Evolutionary conservation across 768 basidiomycete genomes (phyloP).

Genomic region (Pholiota conissans): DNA sequence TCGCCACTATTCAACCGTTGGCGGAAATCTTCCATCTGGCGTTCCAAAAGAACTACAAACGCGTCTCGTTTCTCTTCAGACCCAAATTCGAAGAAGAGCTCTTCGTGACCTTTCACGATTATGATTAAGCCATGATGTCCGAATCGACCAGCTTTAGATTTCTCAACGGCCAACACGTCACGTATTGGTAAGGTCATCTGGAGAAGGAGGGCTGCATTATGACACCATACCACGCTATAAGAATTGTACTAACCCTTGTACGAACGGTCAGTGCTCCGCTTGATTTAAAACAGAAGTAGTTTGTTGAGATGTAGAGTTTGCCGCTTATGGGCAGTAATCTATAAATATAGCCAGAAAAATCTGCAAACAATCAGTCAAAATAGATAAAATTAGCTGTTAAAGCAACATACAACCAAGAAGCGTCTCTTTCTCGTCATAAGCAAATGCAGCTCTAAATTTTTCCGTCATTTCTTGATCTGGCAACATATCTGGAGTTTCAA

Average conservation of each 20-base stretch:
- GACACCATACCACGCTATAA: not conserved
- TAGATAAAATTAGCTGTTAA: slow-evolving; percentile 2
- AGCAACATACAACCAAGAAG: slow-evolving; percentile 79
- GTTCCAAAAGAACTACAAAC: slow-evolving; percentile 73
- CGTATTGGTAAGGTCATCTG: slow-evolving; percentile 95
- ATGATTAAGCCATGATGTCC: slow-evolving; percentile 88
- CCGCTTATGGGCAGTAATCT: slow-evolving; percentile 89
- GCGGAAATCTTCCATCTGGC: slow-evolving; percentile 75
- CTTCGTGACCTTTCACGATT: slow-evolving; percentile 94
- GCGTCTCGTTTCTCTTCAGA: slow-evolving; percentile 78
- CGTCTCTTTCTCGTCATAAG: slow-evolving; percentile 84
- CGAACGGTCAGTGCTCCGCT: slow-evolving; percentile 74
- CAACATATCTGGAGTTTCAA: slow-evolving; percentile 68
- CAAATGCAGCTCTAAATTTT: slow-evolving; percentile 82
- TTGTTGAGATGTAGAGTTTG: slow-evolving; percentile 86
- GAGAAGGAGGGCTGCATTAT: not conserved
- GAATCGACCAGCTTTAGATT: slow-evolving; percentile 84
- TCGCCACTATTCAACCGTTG: slow-evolving; percentile 49
- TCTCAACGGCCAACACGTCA: slow-evolving; percentile 84
- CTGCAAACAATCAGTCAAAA: slow-evolving; percentile 39
- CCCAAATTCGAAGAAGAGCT: slow-evolving; percentile 94
- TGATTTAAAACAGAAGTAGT: slow-evolving; percentile 94
- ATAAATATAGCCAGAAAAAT: slow-evolving; percentile 89
- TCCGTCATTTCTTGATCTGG: slow-evolving; percentile 65
- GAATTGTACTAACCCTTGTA: slow-evolving; percentile 65